phyloP scores from a whole-genome alignment of 2,329 filamentous ascomycete genomes.

The Ophiognomonia clavigignenti-juglandacearum region DNA sequence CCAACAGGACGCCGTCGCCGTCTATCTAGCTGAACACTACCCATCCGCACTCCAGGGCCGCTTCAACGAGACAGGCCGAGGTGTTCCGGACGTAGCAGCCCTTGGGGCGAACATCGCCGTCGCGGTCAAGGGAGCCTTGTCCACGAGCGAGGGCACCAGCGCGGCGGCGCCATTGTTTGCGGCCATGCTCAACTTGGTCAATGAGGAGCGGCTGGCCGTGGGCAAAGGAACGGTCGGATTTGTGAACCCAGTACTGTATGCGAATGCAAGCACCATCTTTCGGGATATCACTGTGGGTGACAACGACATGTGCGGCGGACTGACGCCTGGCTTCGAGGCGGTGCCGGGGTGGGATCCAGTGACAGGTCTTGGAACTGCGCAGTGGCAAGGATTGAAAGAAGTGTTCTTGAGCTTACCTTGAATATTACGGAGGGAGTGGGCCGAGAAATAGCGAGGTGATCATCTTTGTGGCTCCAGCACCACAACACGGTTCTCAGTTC shows the following conservation, averaged over 20 bases:
- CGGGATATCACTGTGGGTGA: slow-evolving; percentile 19
- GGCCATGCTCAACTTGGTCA: slow-evolving; percentile 29
- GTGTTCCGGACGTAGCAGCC: background rate
- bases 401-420: slow-evolving; percentile 20
- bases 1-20: slow-evolving; percentile 33
- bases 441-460: no score
- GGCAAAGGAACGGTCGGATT: slow-evolving; percentile 33
- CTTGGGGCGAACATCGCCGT: background rate
- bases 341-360: slow-evolving; percentile 23
- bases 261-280: slow-evolving; percentile 5
- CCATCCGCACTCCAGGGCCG: background rate
- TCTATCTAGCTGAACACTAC: slow-evolving; percentile 29
- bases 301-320: slow-evolving; percentile 20
- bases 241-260: slow-evolving; percentile 29
- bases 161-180: slow-evolving; percentile 29
- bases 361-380: slow-evolving; percentile 23
- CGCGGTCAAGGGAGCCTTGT: background rate
- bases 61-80: background rate
- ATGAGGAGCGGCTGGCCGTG: slow-evolving; percentile 29
- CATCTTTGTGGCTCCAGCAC: no score
- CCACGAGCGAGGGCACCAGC: slow-evolving; percentile 36
- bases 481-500: no score
- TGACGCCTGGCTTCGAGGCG: slow-evolving; percentile 20
- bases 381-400: slow-evolving; percentile 20
- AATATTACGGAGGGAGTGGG: no score